These are phyloP conservation scores for Beauveria sp. DNA, from an alignment of 2,329 filamentous ascomycete genomes.

Conservation along the genomic window DNA sequence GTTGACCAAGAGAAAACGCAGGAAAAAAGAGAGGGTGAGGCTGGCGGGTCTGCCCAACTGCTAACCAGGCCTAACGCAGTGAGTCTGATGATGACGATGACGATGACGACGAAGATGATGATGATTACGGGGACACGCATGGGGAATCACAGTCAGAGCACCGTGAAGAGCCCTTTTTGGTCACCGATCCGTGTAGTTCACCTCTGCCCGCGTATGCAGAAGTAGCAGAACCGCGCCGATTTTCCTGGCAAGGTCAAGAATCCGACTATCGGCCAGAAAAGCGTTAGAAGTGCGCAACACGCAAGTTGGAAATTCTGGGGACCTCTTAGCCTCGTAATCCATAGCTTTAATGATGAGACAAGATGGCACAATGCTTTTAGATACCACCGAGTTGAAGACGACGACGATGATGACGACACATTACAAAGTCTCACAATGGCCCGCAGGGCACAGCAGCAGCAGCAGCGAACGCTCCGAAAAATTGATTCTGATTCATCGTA, in stretches of 20 bases:
- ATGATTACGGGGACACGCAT: background rate
- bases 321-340: background rate
- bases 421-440: background rate
- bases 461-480: background rate
- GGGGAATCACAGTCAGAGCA: background rate
- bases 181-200: background rate
- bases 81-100: background rate
- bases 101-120: background rate
- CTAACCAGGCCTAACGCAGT: background rate
- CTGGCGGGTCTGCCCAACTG: slow-evolving; percentile 4
- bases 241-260: slow-evolving; percentile 5
- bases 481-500: slow-evolving; percentile 8
- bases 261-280: slow-evolving; percentile 8
- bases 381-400: background rate
- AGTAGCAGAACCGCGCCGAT: background rate
- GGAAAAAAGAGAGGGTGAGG: background rate
- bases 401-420: background rate
- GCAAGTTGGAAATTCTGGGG: background rate
- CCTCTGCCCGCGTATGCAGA: slow-evolving; percentile 1
- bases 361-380: background rate
- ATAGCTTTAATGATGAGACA: background rate
- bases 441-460: background rate
- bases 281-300: background rate
- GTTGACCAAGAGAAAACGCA: slow-evolving; percentile 9
- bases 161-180: background rate